Evolutionary conservation across 73 alveolate species (phyloP), one percentile per base, ranked within the genome.

Genomic region (Stentor coeruleus): DNA sequence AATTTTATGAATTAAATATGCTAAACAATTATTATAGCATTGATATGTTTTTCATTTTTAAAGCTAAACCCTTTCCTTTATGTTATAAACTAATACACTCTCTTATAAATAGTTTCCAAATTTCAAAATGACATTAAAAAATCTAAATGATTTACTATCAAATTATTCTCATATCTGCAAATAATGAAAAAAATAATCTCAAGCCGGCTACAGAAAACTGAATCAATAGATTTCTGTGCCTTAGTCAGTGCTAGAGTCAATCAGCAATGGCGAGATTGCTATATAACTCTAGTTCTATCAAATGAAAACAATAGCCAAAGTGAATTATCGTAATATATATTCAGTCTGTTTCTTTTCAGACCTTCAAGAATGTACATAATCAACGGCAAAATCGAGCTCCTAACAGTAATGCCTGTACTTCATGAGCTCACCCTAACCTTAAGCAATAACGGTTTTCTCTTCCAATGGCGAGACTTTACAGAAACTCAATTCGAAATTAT

Each of bases 301-400:
- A 49, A 49, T 6, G 6, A 49, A 6, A 6, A 49, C 6, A 49
- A 49, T 20, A n/a, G 73, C 73, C 73, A n/a, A 57, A 28, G 14
- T 26, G 79, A 66, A 2, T 40, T 20, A 20, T 37, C 79, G 79
- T 66, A 66, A 66, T 26, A 14, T 33, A 14, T 66, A 66, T 66
- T 66, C 79, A 66, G 79, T 20, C n/a, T 66, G 11, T 66, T 66
- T 40, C 37, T 66, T 14, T 66, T 66, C 79, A 20, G 79, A 1
- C 79, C 79, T 26, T 31, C 40, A 20, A 20, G 37, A 66, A 66
- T 66, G 40, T 66, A 28, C 33, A 20, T 31, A 11, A 37, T 66
- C 36, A 66, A 31, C 79, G 39, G 39, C 1, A 31, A 31, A 66
- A 20, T 66, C 37, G 79, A 66, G 37, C 39, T 66, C 14, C 36